Evolutionary conservation across 805 yeast genomes (phyloP).

Genomic region (Kurtzmaniella fragi): DNA sequence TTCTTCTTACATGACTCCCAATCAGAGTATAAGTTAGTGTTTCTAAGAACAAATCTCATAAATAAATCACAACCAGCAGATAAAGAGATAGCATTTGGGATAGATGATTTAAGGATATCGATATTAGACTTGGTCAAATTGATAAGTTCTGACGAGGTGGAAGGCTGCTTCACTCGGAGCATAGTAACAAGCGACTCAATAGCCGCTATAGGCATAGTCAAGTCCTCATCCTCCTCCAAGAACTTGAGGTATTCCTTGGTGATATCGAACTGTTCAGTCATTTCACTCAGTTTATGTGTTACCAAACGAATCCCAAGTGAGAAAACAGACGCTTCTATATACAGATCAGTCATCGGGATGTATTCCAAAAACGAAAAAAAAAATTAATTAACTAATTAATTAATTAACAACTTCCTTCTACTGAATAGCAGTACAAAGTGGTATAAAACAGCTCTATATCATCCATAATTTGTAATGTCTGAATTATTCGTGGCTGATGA

Average conservation of each 20-base stretch:
- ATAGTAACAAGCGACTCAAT: slow-evolving; percentile 89
- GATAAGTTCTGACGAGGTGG: slow-evolving; percentile 90
- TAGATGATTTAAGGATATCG: slow-evolving; percentile 64
- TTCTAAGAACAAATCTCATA: slow-evolving; percentile 86
- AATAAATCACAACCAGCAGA: slow-evolving; percentile 98
- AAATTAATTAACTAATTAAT: too few species aligned
- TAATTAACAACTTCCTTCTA: too few species aligned
- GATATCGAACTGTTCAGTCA: slow-evolving; percentile 69
- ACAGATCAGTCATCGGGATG: neutral
- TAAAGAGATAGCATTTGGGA: slow-evolving; percentile 86
- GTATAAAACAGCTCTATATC: too few species aligned
- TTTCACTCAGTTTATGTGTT: too few species aligned
- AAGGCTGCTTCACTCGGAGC: slow-evolving; percentile 76
- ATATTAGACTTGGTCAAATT: slow-evolving; percentile 75
- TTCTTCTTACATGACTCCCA: slow-evolving; percentile 92
- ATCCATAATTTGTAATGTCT: neutral
- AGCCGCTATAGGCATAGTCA: slow-evolving; percentile 99
- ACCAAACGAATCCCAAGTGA: neutral
- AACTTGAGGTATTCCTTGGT: slow-evolving; percentile 74
- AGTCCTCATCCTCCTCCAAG: slow-evolving; percentile 85
- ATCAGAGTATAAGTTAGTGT: slow-evolving; percentile 81
- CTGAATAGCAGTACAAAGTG: too few species aligned
- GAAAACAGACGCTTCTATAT: neutral
- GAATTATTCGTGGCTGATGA: slow-evolving; percentile 21
- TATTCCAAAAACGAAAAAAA: neutral